Conservation (phyloP, 305 asterid genomes). For the Andrographis paniculata region DNA sequence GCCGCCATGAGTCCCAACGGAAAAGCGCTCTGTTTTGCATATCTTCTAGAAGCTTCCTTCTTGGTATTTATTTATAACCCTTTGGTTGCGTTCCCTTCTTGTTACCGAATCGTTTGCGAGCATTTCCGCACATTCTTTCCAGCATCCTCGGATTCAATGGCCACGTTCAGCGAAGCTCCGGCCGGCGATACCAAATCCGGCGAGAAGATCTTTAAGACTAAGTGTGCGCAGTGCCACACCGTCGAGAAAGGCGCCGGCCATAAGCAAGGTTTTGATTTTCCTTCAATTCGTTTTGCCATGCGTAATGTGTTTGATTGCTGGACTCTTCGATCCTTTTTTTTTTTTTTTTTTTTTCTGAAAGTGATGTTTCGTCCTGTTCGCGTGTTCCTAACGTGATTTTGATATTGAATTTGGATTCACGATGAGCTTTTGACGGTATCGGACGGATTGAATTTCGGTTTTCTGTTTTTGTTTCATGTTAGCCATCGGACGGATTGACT, state of each 20-base stretch:
- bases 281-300: no score
- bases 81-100: no score
- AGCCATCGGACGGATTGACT: no score
- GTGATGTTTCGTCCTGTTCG: neutral
- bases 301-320: neutral
- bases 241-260: constrained; percentile 50
- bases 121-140: neutral
- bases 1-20: no score
- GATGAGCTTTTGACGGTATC: no score
- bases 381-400: no score
- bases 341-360: neutral
- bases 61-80: no score
- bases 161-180: constrained; percentile 38
- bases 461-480: no score
- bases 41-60: neutral
- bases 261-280: constrained; percentile 50
- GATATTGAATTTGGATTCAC: no score
- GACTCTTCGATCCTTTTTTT: no score
- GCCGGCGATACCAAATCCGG: constrained; percentile 30
- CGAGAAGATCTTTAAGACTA: constrained; percentile 38
- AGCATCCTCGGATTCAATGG: constrained; percentile 17
- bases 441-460: no score
- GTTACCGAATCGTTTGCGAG: neutral
- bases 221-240: constrained; percentile 50
- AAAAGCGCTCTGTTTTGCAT: neutral